phyloP scores from a whole-genome alignment of 202 grass and related monocot genomes.

The Schoenoplectus tabernaemontani region DNA sequence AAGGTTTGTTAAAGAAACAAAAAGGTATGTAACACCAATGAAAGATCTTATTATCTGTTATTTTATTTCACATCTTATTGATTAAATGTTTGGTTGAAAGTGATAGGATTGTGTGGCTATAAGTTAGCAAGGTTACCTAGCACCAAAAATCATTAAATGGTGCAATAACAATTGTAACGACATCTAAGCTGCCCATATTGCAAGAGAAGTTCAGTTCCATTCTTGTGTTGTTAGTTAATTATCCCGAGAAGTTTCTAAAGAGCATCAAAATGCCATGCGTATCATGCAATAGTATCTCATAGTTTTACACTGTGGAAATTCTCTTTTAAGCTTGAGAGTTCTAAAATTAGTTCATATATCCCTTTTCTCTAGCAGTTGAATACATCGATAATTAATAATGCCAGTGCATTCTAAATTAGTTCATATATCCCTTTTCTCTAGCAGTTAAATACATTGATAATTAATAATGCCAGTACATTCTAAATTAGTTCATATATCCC shows the following conservation, averaged over 20 bases:
- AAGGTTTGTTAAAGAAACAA: neutral
- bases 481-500: no score
- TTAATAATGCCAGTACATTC: no score
- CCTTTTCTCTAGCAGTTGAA: no score
- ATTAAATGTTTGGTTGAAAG: conserved; percentile 36
- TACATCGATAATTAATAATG: no score
- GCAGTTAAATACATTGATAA: no score
- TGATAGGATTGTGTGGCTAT: conserved; percentile 71
- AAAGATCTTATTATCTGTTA: neutral
- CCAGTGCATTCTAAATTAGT: no score
- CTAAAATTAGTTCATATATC: no score
- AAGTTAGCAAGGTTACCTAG: conserved; percentile 61
- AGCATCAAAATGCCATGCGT: neutral
- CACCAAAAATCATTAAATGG: conserved; percentile 82
- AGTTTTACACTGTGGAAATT: no score
- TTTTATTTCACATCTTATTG: neutral
- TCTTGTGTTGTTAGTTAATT: conserved; percentile 56
- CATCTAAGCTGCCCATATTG: conserved; percentile 75
- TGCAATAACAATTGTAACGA: conserved; percentile 82
- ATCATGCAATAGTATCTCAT: no score
- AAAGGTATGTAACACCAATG: neutral
- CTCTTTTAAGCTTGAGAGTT: no score
- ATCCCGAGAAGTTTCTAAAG: neutral
- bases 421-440: no score
- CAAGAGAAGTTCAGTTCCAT: conserved; percentile 79